A percentile compares a stretch with the other conserved stretches of the same genome.
phyloP scores from a whole-genome alignment of 257 asterid genomes.

The Solanum medicagineum region DNA sequence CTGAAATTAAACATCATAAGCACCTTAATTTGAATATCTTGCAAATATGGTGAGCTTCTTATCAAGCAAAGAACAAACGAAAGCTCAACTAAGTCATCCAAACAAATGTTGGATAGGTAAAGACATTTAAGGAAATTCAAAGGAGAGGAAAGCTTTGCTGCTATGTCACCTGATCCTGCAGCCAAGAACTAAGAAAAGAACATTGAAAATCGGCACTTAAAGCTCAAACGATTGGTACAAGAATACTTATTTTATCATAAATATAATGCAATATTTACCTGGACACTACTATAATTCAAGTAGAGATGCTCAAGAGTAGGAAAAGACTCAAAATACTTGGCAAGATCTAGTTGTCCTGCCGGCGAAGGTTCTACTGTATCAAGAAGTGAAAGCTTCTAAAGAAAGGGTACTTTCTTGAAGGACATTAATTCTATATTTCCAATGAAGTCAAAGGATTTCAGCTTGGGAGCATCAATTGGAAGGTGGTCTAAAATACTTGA shows the following conservation, averaged over 20 bases:
- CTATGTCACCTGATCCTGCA: not conserved
- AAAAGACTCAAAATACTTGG: not conserved
- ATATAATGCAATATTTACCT: too few relatives aligned
- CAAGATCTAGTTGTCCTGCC: not conserved
- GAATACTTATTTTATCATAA: too few relatives aligned
- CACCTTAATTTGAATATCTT: not conserved
- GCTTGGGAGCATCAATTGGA: not conserved
- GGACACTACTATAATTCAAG: too few relatives aligned
- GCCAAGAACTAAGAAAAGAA: not conserved
- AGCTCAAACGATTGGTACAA: too few relatives aligned
- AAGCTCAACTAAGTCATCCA: not conserved
- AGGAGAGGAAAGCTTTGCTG: not conserved
- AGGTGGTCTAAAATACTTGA: too few relatives aligned
- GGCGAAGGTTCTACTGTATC: not conserved
- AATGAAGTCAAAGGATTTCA: not conserved
- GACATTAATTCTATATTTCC: not conserved
- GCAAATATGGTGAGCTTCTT: constrained; percentile 10
- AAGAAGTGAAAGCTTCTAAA: not conserved
- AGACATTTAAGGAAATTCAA: not conserved
- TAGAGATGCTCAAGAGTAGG: constrained; percentile 1
- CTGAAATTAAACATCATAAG: not conserved
- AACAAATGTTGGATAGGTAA: not conserved
- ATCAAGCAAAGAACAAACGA: not conserved
- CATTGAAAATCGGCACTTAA: not conserved
- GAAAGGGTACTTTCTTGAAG: not conserved